Evolutionary conservation across 2,329 filamentous ascomycete species (phyloP).

Genomic region (Claviceps fusiformis): DNA sequence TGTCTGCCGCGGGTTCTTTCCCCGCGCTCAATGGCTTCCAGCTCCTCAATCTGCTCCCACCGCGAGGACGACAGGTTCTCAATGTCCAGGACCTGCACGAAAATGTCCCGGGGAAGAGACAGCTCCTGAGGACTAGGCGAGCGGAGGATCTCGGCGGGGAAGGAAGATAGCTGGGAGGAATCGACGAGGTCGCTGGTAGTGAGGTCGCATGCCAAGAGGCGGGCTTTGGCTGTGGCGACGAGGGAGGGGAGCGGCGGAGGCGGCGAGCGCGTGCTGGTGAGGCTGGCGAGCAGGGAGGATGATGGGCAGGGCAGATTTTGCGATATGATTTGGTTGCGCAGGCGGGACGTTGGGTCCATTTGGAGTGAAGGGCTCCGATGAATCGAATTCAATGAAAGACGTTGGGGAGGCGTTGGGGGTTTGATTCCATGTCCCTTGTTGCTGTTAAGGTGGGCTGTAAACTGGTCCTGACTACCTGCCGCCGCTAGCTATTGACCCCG

Average conservation of each 20-base stretch:
- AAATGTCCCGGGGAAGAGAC: constrained; percentile 45
- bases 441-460: not conserved
- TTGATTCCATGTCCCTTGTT: not conserved
- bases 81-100: constrained; percentile 74
- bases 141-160: constrained; percentile 43
- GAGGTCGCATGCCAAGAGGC: constrained; percentile 67
- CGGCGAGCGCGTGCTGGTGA: constrained; percentile 42
- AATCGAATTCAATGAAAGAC: too few relatives aligned
- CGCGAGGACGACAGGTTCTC: constrained; percentile 68
- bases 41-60: constrained; percentile 78
- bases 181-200: constrained; percentile 36
- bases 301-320: constrained; percentile 41
- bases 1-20: constrained; percentile 66
- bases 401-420: too few relatives aligned
- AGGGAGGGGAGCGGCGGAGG: constrained; percentile 55
- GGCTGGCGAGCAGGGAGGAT: constrained; percentile 46
- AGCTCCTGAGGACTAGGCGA: constrained; percentile 39
- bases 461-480: too few relatives aligned
- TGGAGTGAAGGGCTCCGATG: not conserved
- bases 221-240: constrained; percentile 66
- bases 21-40: constrained; percentile 60
- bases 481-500: too few relatives aligned
- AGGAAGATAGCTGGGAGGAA: constrained; percentile 20
- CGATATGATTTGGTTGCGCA: constrained; percentile 31
- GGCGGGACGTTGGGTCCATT: constrained; percentile 12